Percentiles rank a stretch among this genome's conserved stretches.
Conservation (phyloP, 106 monocot genomes). For the Dioscorea zingiberensis region DNA sequence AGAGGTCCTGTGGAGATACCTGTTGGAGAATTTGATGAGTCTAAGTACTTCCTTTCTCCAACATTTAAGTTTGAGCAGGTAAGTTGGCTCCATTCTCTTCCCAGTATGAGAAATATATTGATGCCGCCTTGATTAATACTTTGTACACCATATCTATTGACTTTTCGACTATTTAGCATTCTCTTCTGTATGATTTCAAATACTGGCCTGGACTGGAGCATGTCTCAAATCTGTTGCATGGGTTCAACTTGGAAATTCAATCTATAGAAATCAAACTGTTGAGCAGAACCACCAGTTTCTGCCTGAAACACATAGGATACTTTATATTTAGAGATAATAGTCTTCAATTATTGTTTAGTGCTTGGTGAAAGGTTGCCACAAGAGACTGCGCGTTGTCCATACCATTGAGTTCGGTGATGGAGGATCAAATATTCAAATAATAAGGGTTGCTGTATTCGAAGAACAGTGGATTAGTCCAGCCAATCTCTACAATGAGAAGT, state of each 20-base stretch:
- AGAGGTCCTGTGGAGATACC: conserved; percentile 80
- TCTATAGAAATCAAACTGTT: too few relatives aligned
- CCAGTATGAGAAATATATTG: too few relatives aligned
- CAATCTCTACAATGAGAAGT: conserved; percentile 58
- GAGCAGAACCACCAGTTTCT: too few relatives aligned
- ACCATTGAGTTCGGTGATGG: conserved; percentile 91
- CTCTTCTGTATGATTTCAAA: not conserved
- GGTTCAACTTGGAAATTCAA: too few relatives aligned
- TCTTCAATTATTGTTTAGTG: conserved; percentile 35
- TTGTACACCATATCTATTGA: too few relatives aligned
- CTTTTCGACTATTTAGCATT: not conserved
- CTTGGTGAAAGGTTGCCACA: conserved; percentile 96
- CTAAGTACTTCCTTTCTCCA: conserved; percentile 81
- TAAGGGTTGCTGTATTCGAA: conserved; percentile 84
- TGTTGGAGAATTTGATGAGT: conserved; percentile 65
- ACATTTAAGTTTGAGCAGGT: conserved; percentile 95
- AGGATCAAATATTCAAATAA: conserved; percentile 69
- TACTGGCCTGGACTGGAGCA: too few relatives aligned
- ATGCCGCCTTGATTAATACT: too few relatives aligned
- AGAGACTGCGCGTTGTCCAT: conserved; percentile 85
- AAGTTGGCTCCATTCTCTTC: not conserved
- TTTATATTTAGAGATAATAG: too few relatives aligned
- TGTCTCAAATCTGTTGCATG: too few relatives aligned
- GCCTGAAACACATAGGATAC: too few relatives aligned
- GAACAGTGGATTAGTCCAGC: conserved; percentile 79